These are phyloP conservation scores for Sclerotinia sclerotiorum DNA, from an alignment of 2,329 filamentous ascomycete species.

Conservation along the genomic window DNA sequence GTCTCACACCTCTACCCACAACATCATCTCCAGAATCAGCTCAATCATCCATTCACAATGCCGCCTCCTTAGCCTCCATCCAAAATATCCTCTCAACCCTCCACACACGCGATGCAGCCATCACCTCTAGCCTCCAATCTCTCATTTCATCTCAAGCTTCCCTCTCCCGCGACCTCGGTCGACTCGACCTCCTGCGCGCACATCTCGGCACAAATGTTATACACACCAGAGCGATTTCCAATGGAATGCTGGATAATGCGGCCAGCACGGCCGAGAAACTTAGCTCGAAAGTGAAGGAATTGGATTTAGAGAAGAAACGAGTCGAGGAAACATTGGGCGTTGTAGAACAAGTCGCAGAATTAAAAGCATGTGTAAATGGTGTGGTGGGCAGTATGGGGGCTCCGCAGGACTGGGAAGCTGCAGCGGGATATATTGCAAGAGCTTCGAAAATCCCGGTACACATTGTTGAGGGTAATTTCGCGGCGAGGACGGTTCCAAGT, in stretches of 20 bases:
- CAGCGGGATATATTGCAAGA: slow-evolving; percentile 82
- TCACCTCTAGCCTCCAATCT: slow-evolving; percentile 72
- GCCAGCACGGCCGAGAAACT: slow-evolving; percentile 83
- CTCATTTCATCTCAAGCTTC: slow-evolving; percentile 82
- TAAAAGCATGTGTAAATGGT: slow-evolving; percentile 93
- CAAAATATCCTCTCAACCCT: slow-evolving; percentile 73
- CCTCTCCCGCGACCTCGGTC: slow-evolving; percentile 79
- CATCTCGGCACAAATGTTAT: slow-evolving; percentile 85
- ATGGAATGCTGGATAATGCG: slow-evolving; percentile 85
- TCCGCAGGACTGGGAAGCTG: slow-evolving; percentile 97
- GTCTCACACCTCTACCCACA: slow-evolving; percentile 27
- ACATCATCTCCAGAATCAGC: slow-evolving; percentile 25
- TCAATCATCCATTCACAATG: slow-evolving; percentile 58
- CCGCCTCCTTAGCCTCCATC: slow-evolving; percentile 75
- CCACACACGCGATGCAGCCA: slow-evolving; percentile 70
- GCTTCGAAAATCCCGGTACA: slow-evolving; percentile 77
- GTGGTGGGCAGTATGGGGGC: slow-evolving; percentile 96
- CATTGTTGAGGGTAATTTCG: slow-evolving; percentile 82
- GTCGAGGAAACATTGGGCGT: slow-evolving; percentile 89
- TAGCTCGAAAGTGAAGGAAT: slow-evolving; percentile 78
- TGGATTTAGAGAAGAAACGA: slow-evolving; percentile 87
- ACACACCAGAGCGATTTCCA: slow-evolving; percentile 78
- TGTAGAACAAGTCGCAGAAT: slow-evolving; percentile 93
- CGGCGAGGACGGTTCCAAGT: slow-evolving; percentile 88
- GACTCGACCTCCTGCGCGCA: slow-evolving; percentile 85